These are phyloP conservation scores for Turnera subulata DNA, from an alignment of 345 rosid genomes.

Conservation along the genomic window DNA sequence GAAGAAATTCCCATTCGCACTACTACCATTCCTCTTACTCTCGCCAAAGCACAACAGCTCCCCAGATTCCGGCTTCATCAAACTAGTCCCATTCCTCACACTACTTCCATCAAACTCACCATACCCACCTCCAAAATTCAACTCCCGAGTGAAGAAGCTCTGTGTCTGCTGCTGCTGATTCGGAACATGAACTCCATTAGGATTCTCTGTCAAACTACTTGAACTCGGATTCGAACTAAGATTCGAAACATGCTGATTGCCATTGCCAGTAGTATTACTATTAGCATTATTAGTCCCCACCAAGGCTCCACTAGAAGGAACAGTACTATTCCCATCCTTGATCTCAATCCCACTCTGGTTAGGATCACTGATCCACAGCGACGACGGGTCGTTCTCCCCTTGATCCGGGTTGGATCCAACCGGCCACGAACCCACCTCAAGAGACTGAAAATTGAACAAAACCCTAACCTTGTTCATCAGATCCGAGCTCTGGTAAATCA, in stretches of 20 bases:
- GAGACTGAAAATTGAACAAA: slow-evolving; percentile 56
- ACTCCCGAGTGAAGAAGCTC: slow-evolving; percentile 42
- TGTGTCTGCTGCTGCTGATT: slow-evolving; percentile 34
- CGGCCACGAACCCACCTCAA: slow-evolving; percentile 56
- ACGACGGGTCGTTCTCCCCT: slow-evolving; percentile 75
- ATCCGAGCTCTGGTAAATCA: slow-evolving; percentile 65
- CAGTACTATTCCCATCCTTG: slow-evolving; percentile 31
- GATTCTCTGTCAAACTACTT: slow-evolving; percentile 47
- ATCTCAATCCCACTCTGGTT: slow-evolving; percentile 32
- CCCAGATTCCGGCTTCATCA: slow-evolving; percentile 67
- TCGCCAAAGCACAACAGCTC: slow-evolving; percentile 78
- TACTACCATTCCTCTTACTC: slow-evolving; percentile 48
- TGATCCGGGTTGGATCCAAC: slow-evolving; percentile 48
- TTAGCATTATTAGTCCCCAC: neutral
- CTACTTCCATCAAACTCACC: slow-evolving; percentile 38
- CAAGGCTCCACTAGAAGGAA: neutral
- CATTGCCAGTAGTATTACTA: slow-evolving; percentile 10
- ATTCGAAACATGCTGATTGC: slow-evolving; percentile 27
- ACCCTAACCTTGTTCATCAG: slow-evolving; percentile 62
- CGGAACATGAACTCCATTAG: slow-evolving; percentile 22
- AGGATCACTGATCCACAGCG: slow-evolving; percentile 74
- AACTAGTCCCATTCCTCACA: slow-evolving; percentile 39
- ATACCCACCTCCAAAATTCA: slow-evolving; percentile 61
- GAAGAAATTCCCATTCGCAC: slow-evolving; percentile 43
- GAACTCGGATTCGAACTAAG: slow-evolving; percentile 40